Evolutionary conservation across 495 filamentous ascomycete genomes (phyloP).

Genomic region (Aspergillus nanangensis): DNA sequence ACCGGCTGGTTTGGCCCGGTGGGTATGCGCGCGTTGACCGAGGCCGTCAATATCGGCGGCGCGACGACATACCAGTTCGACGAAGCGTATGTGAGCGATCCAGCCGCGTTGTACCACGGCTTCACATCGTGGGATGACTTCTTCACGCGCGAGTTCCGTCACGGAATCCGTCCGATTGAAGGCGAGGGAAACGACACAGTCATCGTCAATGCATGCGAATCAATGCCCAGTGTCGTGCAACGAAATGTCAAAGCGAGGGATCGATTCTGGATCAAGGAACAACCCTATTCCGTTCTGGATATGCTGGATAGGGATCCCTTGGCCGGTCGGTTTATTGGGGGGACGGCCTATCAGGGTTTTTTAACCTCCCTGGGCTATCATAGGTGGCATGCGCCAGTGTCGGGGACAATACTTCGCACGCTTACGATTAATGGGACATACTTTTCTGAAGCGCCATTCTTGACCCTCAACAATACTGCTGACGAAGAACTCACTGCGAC

Average conservation of each 20-base stretch:
- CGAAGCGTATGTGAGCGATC: conserved; percentile 21
- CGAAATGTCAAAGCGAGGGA: conserved; percentile 22
- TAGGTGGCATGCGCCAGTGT: conserved; percentile 61
- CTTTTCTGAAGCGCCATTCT: too few species aligned
- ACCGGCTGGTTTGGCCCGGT: conserved; percentile 56
- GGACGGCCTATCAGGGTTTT: conserved; percentile 63
- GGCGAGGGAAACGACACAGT: conserved; percentile 36
- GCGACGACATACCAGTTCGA: background rate
- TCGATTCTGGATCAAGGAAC: conserved; percentile 64
- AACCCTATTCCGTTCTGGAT: conserved; percentile 59
- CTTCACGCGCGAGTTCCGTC: conserved; percentile 57
- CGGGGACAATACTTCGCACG: conserved; percentile 48
- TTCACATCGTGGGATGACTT: conserved; percentile 68
- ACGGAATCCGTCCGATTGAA: conserved; percentile 51
- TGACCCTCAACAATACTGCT: too few species aligned
- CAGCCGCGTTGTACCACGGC: conserved; percentile 40
- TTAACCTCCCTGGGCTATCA: conserved; percentile 60
- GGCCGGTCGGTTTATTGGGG: conserved; percentile 45
- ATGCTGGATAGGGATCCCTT: conserved; percentile 53
- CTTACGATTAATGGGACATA: conserved; percentile 58
- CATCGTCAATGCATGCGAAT: conserved; percentile 63
- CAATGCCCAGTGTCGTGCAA: conserved; percentile 26
- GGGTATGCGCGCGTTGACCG: conserved; percentile 16
- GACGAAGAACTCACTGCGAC: conserved; percentile 25
- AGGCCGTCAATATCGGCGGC: conserved; percentile 18